Conservation (phyloP, 106 monocot species). For the Phalaenopsis equestris region DNA sequence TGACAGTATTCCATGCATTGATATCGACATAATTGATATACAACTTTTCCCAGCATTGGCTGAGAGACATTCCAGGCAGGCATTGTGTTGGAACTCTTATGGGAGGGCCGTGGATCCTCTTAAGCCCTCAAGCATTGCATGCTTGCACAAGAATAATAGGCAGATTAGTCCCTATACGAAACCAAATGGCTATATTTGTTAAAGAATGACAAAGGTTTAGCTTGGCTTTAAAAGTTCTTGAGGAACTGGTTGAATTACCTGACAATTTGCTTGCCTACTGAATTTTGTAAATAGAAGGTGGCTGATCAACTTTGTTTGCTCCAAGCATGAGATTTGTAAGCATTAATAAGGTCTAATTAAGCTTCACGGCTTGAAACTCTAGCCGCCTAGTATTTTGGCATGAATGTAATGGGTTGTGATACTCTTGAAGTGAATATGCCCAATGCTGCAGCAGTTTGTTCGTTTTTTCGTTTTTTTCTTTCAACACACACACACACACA, state of each 20-base stretch:
- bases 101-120: slow-evolving; percentile 18
- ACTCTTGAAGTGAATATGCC: too few relatives aligned
- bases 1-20: slow-evolving; percentile 35
- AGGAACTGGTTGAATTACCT: background rate
- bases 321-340: too few relatives aligned
- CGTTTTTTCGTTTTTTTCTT: too few relatives aligned
- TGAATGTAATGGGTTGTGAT: too few relatives aligned
- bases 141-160: slow-evolving; percentile 19
- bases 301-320: too few relatives aligned
- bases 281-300: background rate
- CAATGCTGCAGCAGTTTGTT: too few relatives aligned
- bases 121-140: slow-evolving; percentile 11
- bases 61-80: background rate
- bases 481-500: too few relatives aligned
- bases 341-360: too few relatives aligned
- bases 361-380: too few relatives aligned
- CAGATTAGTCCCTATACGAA: slow-evolving; percentile 18
- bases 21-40: slow-evolving; percentile 7
- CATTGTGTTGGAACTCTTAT: slow-evolving; percentile 40
- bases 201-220: background rate
- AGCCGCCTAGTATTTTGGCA: too few relatives aligned
- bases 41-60: slow-evolving; percentile 20
- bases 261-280: slow-evolving; percentile 5
- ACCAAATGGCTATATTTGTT: slow-evolving; percentile 33
- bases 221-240: too few relatives aligned